These are phyloP conservation scores for Aspergillus sp. DNA, from an alignment of 2,329 filamentous ascomycete genomes.

Conservation along the genomic window DNA sequence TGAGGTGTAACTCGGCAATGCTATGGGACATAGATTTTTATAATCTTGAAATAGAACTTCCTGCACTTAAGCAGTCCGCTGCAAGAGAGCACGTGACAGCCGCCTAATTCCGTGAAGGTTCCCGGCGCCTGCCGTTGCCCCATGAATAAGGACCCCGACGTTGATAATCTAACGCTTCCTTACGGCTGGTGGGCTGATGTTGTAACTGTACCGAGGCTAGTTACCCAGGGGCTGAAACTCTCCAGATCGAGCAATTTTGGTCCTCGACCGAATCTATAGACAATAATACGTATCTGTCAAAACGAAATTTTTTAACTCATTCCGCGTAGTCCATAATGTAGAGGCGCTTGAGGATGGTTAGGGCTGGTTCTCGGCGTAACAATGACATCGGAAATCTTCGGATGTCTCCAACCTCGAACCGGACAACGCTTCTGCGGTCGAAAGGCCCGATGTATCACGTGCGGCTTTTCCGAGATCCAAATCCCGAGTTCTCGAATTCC, in stretches of 20 bases:
- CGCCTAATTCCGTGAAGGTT: slow-evolving; percentile 6
- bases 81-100: slow-evolving; percentile 3
- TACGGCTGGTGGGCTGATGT: not conserved
- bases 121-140: slow-evolving; percentile 15
- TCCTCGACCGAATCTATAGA: not conserved
- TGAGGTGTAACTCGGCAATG: not conserved
- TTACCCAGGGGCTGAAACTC: not conserved
- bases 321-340: not conserved
- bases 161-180: not conserved
- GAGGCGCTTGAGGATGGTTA: slow-evolving; percentile 5
- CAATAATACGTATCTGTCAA: not conserved
- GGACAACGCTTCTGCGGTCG: slow-evolving; percentile 1
- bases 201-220: not conserved
- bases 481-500: not conserved
- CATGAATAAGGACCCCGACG: not conserved
- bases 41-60: not conserved
- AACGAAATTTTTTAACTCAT: slow-evolving; percentile 3
- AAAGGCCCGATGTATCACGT: slow-evolving; percentile 14
- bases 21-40: not conserved
- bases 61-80: not conserved
- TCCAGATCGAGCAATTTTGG: not conserved
- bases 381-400: slow-evolving; percentile 20
- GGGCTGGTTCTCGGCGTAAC: slow-evolving; percentile 16
- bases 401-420: slow-evolving; percentile 5
- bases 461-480: not conserved